Conservation (phyloP, 176 grass and related monocot genomes). For the Saccharum officinarum region DNA sequence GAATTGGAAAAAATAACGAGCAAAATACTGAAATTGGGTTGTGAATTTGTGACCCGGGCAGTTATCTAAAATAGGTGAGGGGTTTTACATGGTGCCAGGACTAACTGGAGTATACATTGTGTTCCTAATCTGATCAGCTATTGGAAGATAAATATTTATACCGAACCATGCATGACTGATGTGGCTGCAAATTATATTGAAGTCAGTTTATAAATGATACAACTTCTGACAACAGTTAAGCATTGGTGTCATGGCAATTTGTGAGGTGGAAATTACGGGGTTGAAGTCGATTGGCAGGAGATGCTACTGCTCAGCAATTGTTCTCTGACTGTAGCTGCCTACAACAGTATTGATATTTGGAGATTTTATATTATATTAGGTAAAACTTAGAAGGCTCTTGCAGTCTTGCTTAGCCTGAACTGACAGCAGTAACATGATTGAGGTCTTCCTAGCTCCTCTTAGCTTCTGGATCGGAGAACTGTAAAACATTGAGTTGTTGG, state of each 20-base stretch:
- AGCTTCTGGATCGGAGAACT: not conserved
- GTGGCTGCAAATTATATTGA: not conserved
- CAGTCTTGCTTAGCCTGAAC: too few species aligned
- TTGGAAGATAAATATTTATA: too few species aligned
- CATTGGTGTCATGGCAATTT: not conserved
- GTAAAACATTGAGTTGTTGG: not conserved
- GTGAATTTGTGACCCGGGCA: too few species aligned
- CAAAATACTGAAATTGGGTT: too few species aligned
- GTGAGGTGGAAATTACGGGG: constrained; percentile 59
- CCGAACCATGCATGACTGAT: too few species aligned
- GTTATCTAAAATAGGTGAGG: too few species aligned
- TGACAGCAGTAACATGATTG: not conserved
- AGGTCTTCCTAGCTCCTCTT: not conserved
- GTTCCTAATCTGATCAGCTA: too few species aligned
- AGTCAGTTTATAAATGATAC: not conserved
- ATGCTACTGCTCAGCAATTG: constrained; percentile 44
- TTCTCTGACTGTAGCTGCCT: too few species aligned
- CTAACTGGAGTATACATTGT: too few species aligned
- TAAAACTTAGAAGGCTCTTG: too few species aligned
- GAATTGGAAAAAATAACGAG: too few species aligned
- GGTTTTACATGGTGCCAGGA: too few species aligned
- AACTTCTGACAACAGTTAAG: not conserved
- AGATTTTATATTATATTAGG: not conserved
- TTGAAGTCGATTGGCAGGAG: constrained; percentile 54
- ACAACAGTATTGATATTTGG: not conserved